phyloP scores from a whole-genome alignment of 345 rosid species.

The Salix arbutifolia region DNA sequence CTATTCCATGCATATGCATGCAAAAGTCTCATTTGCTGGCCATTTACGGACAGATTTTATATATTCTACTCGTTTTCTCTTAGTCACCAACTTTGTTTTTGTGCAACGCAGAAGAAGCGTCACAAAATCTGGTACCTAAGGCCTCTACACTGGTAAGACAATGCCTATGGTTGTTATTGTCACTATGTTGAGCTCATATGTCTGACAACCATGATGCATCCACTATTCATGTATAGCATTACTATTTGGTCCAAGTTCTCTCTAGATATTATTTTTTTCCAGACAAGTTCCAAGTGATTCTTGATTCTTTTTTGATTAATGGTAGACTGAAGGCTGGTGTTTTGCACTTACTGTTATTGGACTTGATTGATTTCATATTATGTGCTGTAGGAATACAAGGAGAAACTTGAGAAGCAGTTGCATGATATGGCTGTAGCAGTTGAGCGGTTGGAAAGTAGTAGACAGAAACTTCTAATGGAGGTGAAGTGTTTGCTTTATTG shows the following conservation, averaged over 20 bases:
- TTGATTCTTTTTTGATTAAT: not conserved
- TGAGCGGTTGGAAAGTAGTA: slow-evolving; percentile 87
- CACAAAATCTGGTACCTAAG: slow-evolving; percentile 37
- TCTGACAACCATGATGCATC: not conserved
- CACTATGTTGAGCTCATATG: not conserved
- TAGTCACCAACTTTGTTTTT: not conserved
- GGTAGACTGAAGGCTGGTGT: not conserved
- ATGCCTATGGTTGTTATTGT: not conserved
- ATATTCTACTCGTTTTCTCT: not conserved
- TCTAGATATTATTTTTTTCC: too few species aligned
- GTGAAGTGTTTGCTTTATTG: slow-evolving; percentile 29
- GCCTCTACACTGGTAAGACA: slow-evolving; percentile 60
- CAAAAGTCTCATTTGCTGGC: not conserved
- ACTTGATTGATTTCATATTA: not conserved
- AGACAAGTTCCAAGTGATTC: not conserved
- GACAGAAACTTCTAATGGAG: slow-evolving; percentile 96
- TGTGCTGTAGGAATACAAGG: slow-evolving; percentile 67
- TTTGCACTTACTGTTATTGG: not conserved
- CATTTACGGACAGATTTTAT: not conserved
- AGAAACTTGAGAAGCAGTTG: slow-evolving; percentile 81
- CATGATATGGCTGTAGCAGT: slow-evolving; percentile 91
- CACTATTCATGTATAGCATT: not conserved
- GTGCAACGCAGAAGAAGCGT: slow-evolving; percentile 41
- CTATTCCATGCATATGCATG: not conserved
- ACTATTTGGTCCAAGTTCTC: not conserved